phyloP scores from a whole-genome alignment of 805 yeast species.

The Candida orba region DNA sequence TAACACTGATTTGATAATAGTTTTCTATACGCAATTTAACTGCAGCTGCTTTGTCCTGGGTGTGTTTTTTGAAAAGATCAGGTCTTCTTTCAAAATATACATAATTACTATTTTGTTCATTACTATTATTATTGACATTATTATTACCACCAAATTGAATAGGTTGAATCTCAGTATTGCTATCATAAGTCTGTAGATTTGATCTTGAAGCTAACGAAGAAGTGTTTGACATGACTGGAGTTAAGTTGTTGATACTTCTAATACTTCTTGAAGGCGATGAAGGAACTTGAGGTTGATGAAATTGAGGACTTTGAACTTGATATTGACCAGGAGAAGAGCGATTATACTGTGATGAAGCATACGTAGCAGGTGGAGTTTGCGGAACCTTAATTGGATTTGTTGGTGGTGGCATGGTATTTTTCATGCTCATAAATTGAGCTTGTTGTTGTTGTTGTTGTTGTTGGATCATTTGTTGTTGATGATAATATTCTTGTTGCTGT shows the following conservation, averaged over 20 bases:
- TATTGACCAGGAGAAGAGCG: slow-evolving; percentile 22
- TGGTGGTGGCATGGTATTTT: slow-evolving; percentile 25
- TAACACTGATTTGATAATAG: slow-evolving; percentile 88
- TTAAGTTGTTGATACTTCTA: slow-evolving; percentile 22
- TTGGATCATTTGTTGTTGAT: slow-evolving; percentile 14
- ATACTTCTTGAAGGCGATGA: slow-evolving; percentile 26
- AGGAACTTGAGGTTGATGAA: slow-evolving; percentile 24
- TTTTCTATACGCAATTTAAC: slow-evolving; percentile 73
- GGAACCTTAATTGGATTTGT: slow-evolving; percentile 18
- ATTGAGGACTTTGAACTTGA: neutral
- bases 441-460: slow-evolving; percentile 21
- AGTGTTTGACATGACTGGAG: slow-evolving; percentile 20
- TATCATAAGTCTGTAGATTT: slow-evolving; percentile 4
- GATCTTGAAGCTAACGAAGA: slow-evolving; percentile 18
- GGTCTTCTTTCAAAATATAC: slow-evolving; percentile 26
- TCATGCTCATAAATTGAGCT: slow-evolving; percentile 19
- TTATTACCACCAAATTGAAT: slow-evolving; percentile 8
- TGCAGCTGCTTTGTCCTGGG: slow-evolving; percentile 34
- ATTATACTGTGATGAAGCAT: slow-evolving; percentile 8
- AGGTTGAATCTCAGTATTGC: slow-evolving; percentile 14
- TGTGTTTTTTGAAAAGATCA: slow-evolving; percentile 23
- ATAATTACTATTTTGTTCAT: slow-evolving; percentile 11
- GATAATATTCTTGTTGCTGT: slow-evolving; percentile 20
- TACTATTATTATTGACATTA: slow-evolving; percentile 1
- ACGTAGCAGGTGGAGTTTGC: slow-evolving; percentile 15